Evolutionary conservation across 768 basidiomycete genomes (phyloP).

Genomic region (Lentinula lateritia): DNA sequence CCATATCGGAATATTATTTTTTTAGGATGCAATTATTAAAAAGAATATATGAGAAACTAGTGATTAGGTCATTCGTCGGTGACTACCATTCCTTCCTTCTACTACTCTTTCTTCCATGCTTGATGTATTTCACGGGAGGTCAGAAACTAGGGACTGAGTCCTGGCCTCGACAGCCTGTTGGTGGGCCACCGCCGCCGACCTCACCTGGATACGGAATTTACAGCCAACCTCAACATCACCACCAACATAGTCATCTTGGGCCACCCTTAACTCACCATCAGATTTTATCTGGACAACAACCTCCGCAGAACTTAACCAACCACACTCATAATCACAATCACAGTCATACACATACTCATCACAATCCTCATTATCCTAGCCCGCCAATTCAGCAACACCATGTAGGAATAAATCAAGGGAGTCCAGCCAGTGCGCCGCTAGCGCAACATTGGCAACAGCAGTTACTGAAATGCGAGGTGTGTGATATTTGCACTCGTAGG

Average conservation of each 20-base stretch:
- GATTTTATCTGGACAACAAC: conserved; percentile 33
- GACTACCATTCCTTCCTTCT: neutral
- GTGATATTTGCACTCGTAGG: conserved; percentile 13
- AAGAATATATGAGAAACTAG: neutral
- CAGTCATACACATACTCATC: conserved; percentile 43
- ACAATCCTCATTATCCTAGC: conserved; percentile 41
- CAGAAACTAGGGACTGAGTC: conserved; percentile 1
- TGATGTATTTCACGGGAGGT: conserved; percentile 1
- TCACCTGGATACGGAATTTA: conserved; percentile 76
- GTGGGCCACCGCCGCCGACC: conserved; percentile 47
- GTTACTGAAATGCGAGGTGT: conserved; percentile 87
- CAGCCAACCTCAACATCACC: conserved; percentile 26
- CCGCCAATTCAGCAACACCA: conserved; percentile 60
- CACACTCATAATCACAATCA: conserved; percentile 40
- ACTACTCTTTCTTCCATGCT: neutral
- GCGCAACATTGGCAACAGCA: conserved; percentile 92
- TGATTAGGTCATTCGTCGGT: neutral
- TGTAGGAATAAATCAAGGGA: conserved; percentile 44
- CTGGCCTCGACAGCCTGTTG: conserved; percentile 24
- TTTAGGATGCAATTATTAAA: no score
- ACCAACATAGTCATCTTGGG: neutral
- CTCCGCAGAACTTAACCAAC: neutral
- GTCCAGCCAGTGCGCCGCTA: conserved; percentile 41
- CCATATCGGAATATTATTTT: neutral
- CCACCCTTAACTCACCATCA: conserved; percentile 51